Evolutionary conservation across 2,329 filamentous ascomycete species (phyloP), one percentile per base, ranked within the genome.

Genomic region (Fusarium udum): DNA sequence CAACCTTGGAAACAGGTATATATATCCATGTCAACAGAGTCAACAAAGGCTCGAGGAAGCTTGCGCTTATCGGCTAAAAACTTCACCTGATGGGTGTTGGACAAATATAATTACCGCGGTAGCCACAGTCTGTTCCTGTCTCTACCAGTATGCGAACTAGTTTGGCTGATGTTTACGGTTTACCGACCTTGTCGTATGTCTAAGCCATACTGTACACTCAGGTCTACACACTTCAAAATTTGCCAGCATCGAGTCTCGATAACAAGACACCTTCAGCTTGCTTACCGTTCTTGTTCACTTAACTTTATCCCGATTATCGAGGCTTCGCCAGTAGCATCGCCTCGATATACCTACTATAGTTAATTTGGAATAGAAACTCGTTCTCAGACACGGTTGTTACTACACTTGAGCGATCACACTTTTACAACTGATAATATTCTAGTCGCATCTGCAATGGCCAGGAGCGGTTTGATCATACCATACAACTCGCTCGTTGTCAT

Each of bases 1-100:
- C 61, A 72, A 64, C 66, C 73, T 68, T 70, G 68, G 62, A 67
- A 69, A 69, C 24, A 53, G 48, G 40, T 57, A 46, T 52, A 59
- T 52, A 59, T 56, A 62, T 57, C 62, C 61, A 67, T 68, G 57
- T 51, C 61, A 31, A 61, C 46, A 64, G 40, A 67, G 53, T 76
- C 37, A 66, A 69, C 45, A 51, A 46, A 42, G 43, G 42, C 59
- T 61, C 14, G 34, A 28, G 42, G 20, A 16, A 52, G n/a, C 46
- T 65, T 42, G 45, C 49, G 31, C n/a, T 61, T 40, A 31, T 39
- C 48, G 40, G 55, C 69, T 46, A 32, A 48, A 34, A 34, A 40
- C 45, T 65, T 56, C 45, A 48, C 64, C 20, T 57, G 48, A 45
- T 42, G 48, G 43, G 28, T 72, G 26, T 48, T 64, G 61, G 26